These are phyloP conservation scores for Paramecium octaurelia DNA, from an alignment of 73 alveolate species.

Conservation along the genomic window DNA sequence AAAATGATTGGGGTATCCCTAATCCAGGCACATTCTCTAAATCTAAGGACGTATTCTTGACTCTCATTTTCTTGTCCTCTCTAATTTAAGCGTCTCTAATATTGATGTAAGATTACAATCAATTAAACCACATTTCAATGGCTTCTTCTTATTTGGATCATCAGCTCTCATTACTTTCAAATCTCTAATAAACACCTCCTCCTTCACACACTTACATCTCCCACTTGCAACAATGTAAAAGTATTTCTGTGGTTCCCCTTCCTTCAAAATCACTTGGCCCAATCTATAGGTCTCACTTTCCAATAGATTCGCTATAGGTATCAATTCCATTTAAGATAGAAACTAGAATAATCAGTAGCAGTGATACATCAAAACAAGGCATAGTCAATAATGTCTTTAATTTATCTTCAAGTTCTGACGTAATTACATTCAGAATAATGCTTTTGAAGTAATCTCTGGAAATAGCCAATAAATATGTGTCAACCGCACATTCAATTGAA, in stretches of 20 bases:
- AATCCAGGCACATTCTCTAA: neutral
- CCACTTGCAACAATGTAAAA: constrained; percentile 57
- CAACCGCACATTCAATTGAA: constrained; percentile 49
- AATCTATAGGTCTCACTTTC: constrained; percentile 46
- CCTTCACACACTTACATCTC: constrained; percentile 56
- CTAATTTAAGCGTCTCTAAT: neutral
- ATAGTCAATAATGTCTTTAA: constrained; percentile 5
- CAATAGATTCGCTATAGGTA: constrained; percentile 57
- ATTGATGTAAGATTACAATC: neutral
- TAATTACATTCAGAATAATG: constrained; percentile 41
- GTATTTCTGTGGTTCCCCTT: constrained; percentile 22
- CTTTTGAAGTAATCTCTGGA: constrained; percentile 57
- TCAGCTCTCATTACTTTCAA: neutral
- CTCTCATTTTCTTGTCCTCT: constrained; percentile 39
- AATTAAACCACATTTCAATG: constrained; percentile 25
- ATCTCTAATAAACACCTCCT: constrained; percentile 58
- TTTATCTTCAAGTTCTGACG: constrained; percentile 55
- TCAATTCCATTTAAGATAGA: constrained; percentile 38
- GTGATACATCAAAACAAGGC: constrained; percentile 60
- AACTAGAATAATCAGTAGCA: neutral
- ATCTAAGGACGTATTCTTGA: neutral
- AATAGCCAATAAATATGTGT: constrained; percentile 34
- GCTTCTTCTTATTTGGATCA: constrained; percentile 34
- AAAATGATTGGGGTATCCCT: neutral
- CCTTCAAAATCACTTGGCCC: constrained; percentile 52